These are phyloP conservation scores for Cicer pinnatifidum DNA, from an alignment of 306 rosid species.

Conservation along the genomic window DNA sequence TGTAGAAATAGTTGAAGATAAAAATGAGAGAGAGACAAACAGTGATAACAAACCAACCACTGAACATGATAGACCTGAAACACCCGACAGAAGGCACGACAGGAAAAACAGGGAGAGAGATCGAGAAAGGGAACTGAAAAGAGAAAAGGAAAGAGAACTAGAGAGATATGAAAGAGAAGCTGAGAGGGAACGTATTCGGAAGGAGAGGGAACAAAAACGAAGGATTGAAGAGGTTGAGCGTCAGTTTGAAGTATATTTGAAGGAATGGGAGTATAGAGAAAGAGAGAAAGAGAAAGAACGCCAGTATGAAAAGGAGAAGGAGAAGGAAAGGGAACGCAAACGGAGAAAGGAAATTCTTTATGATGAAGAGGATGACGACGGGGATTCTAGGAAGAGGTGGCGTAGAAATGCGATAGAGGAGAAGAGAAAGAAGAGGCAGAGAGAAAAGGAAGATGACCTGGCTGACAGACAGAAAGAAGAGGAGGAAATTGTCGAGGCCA, in stretches of 20 bases:
- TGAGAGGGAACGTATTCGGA: slow-evolving; percentile 88
- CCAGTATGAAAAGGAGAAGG: slow-evolving; percentile 89
- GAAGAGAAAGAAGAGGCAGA: slow-evolving; percentile 83
- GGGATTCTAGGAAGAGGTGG: slow-evolving; percentile 92
- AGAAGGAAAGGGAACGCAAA: slow-evolving; percentile 93
- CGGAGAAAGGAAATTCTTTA: slow-evolving; percentile 81
- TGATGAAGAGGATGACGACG: slow-evolving; percentile 97
- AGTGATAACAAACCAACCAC: slow-evolving; percentile 62
- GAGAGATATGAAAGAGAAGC: slow-evolving; percentile 98
- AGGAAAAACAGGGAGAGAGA: slow-evolving; percentile 88
- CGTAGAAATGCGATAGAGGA: slow-evolving; percentile 87
- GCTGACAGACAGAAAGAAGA: slow-evolving; percentile 77
- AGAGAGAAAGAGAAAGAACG: slow-evolving; percentile 91
- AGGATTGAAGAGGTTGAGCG: slow-evolving; percentile 91
- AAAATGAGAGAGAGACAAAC: slow-evolving; percentile 70
- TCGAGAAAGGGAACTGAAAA: slow-evolving; percentile 82
- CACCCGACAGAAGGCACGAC: slow-evolving; percentile 90
- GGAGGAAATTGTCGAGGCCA: slow-evolving; percentile 89
- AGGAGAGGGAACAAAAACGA: slow-evolving; percentile 95
- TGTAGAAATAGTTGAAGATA: slow-evolving; percentile 75
- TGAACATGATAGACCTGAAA: slow-evolving; percentile 82
- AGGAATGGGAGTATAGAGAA: slow-evolving; percentile 98
- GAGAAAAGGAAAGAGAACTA: slow-evolving; percentile 93
- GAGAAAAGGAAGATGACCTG: slow-evolving; percentile 92
- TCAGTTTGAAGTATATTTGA: slow-evolving; percentile 78